Evolutionary conservation across 805 yeast species (phyloP).

Genomic region (Blastobotrys chiropterorum): DNA sequence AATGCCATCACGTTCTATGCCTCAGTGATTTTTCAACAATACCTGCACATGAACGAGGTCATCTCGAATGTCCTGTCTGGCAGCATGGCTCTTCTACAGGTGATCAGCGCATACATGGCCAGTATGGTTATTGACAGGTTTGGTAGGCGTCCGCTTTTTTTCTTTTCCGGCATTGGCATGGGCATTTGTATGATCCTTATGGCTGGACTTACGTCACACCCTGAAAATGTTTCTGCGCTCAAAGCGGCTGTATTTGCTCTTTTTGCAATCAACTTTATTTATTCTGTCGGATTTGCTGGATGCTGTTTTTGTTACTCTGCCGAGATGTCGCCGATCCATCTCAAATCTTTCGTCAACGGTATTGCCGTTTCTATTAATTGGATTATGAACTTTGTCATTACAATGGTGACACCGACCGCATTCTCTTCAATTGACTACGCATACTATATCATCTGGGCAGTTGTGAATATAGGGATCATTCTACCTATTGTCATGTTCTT

Average conservation of each 20-base stretch:
- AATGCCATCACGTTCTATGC: constrained; percentile 9
- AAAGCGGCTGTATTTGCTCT: constrained; percentile 16
- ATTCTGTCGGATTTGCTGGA: constrained; percentile 15
- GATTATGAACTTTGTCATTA: constrained; percentile 51
- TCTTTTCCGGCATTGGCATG: constrained; percentile 48
- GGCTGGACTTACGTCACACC: constrained; percentile 14
- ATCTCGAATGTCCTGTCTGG: constrained; percentile 31
- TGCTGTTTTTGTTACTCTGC: constrained; percentile 40
- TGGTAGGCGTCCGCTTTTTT: constrained; percentile 9
- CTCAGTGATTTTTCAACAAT: constrained; percentile 5
- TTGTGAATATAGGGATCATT: constrained; percentile 26
- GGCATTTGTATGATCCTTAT: constrained; percentile 29
- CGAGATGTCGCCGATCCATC: constrained; percentile 45
- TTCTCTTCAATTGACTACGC: constrained; percentile 43
- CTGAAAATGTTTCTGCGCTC: constrained; percentile 9
- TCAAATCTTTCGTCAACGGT: constrained; percentile 42
- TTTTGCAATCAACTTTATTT: constrained; percentile 13
- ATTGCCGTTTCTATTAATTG: constrained; percentile 46
- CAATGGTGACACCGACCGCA: constrained; percentile 48
- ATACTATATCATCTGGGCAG: constrained; percentile 54
- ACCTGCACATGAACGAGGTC: constrained; percentile 10
- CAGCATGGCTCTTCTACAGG: constrained; percentile 22
- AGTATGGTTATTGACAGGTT: constrained; percentile 8
- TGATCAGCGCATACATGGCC: constrained; percentile 8
- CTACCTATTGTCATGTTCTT: constrained; percentile 42